These are phyloP conservation scores for Boletellus sp. DNA, from an alignment of 768 basidiomycete genomes.

Conservation along the genomic window DNA sequence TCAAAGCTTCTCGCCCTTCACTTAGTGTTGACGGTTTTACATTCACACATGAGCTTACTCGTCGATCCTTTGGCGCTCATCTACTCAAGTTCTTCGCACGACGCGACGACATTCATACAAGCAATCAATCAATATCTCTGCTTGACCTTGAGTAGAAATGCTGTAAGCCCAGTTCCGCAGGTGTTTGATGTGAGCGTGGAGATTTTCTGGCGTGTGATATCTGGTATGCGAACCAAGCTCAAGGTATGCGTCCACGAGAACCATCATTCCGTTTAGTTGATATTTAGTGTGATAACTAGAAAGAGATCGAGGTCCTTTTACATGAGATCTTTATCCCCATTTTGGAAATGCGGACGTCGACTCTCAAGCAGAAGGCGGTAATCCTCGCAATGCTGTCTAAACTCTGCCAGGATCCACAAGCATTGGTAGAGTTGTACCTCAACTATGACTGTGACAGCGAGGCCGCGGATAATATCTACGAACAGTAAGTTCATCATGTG, in stretches of 20 bases:
- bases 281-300: conserved; percentile 45
- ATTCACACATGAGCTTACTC: conserved; percentile 87
- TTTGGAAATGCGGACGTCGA: conserved; percentile 95
- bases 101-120: conserved; percentile 86
- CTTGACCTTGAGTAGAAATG: conserved; percentile 87
- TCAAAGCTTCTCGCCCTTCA: conserved; percentile 94
- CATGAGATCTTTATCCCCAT: conserved; percentile 99
- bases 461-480: conserved; percentile 95
- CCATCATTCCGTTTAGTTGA: conserved; percentile 4
- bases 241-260: conserved; percentile 53
- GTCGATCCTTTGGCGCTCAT: conserved; percentile 87
- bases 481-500: conserved; percentile 55
- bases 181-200: conserved; percentile 98
- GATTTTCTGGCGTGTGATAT: conserved; percentile 96
- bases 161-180: conserved; percentile 90
- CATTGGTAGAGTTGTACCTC: conserved; percentile 95
- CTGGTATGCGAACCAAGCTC: conserved; percentile 90
- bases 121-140: conserved; percentile 97
- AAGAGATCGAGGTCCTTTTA: conserved; percentile 98
- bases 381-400: conserved; percentile 85
- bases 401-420: conserved; percentile 94
- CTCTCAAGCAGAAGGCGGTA: conserved; percentile 90
- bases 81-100: conserved; percentile 84
- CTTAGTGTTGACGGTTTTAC: conserved; percentile 86
- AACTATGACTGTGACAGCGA: conserved; percentile 99